These are phyloP conservation scores for Thermothelomyces thermophilus DNA, from an alignment of 2,329 filamentous ascomycete species.

Conservation along the genomic window DNA sequence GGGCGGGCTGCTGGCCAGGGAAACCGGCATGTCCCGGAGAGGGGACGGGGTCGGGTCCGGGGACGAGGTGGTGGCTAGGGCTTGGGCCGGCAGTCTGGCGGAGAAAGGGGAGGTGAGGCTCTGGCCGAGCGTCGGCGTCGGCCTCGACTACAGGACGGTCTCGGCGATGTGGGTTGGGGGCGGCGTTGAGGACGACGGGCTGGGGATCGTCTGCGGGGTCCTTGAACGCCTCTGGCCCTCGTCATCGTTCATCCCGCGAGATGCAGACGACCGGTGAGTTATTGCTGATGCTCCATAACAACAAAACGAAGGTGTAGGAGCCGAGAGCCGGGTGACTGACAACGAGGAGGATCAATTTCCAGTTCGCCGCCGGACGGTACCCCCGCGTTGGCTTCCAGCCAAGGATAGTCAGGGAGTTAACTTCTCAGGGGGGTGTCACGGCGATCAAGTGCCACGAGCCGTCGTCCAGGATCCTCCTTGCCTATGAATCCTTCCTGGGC, in stretches of 20 bases:
- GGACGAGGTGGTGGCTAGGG: background rate
- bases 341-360: conserved; percentile 14
- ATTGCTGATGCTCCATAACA: too few relatives aligned
- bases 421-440: conserved; percentile 31
- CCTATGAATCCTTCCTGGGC: background rate
- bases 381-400: conserved; percentile 6
- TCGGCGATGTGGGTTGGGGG: conserved; percentile 18
- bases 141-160: background rate
- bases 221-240: conserved; percentile 32
- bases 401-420: background rate
- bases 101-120: conserved; percentile 37
- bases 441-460: conserved; percentile 43
- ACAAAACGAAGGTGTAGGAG: too few relatives aligned
- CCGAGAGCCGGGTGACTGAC: background rate
- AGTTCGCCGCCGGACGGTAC: background rate
- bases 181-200: conserved; percentile 15
- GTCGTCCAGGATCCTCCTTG: conserved; percentile 27
- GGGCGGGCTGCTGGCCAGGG: conserved; percentile 12
- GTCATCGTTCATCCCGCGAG: conserved; percentile 38
- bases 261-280: conserved; percentile 37
- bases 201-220: conserved; percentile 26
- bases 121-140: conserved; percentile 27
- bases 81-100: conserved; percentile 33
- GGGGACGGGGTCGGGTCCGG: background rate
- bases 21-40: background rate